Percentiles rank a stretch among this genome's conserved stretches.
phyloP scores from a whole-genome alignment of 2,329 filamentous ascomycete species.

The Dryadomyces quercus-mongolicae region DNA sequence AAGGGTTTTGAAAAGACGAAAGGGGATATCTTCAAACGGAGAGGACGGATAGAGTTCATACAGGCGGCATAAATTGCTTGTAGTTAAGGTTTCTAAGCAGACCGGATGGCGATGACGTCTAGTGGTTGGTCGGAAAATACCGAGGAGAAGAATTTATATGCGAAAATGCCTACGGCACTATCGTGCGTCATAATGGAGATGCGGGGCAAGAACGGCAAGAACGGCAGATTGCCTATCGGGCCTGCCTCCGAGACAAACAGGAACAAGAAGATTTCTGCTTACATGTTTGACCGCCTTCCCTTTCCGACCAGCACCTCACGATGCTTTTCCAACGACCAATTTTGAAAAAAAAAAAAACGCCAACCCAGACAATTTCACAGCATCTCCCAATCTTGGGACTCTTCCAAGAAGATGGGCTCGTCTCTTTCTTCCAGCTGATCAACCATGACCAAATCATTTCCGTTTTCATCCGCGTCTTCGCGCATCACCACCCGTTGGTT shows the following conservation, averaged over 20 bases:
- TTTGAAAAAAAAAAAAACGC: not conserved
- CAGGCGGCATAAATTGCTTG: not conserved
- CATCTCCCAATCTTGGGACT: not conserved
- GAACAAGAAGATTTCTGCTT: no score
- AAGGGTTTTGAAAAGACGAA: not conserved
- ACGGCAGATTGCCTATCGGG: no score
- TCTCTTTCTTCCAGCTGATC: not conserved
- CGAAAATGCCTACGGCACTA: not conserved
- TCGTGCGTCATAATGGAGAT: not conserved
- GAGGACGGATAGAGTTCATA: not conserved
- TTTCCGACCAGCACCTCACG: no score
- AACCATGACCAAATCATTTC: not conserved
- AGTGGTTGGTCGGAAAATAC: not conserved
- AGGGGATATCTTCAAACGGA: not conserved
- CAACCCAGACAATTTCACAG: not conserved
- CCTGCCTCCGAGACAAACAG: no score
- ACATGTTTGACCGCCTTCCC: no score
- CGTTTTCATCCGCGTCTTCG: not conserved
- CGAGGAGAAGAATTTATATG: no score
- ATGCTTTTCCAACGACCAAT: not conserved
- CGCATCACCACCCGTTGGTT: not conserved
- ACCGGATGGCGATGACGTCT: not conserved
- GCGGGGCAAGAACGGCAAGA: not conserved
- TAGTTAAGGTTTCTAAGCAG: not conserved
- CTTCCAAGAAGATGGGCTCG: not conserved